phyloP scores from a whole-genome alignment of 805 yeast species.

The Metschnikowia peoriensis region DNA sequence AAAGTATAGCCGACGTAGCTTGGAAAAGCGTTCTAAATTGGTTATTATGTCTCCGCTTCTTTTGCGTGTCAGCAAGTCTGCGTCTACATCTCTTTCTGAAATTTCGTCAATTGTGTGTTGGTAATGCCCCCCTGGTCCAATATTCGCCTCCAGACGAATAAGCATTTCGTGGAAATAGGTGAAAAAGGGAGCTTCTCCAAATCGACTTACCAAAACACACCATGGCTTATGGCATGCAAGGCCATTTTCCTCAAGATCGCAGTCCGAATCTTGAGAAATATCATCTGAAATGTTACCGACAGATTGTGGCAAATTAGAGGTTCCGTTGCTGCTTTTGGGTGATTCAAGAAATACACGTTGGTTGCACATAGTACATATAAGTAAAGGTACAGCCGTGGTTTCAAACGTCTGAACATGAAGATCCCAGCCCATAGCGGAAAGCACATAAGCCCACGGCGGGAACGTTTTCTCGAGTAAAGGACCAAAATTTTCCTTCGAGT shows the following conservation, averaged over 20 bases:
- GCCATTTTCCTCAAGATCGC: background rate
- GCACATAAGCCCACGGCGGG: slow-evolving; percentile 33
- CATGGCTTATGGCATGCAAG: slow-evolving; percentile 32
- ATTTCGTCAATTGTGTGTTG: slow-evolving; percentile 15
- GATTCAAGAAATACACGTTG: slow-evolving; percentile 26
- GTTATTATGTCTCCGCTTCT: slow-evolving; percentile 30
- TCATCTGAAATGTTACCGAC: background rate
- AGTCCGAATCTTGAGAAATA: background rate
- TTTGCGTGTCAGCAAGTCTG: slow-evolving; percentile 16
- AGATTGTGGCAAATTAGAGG: background rate
- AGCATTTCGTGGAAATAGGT: slow-evolving; percentile 27
- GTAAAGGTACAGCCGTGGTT: slow-evolving; percentile 25
- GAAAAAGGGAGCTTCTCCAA: slow-evolving; percentile 15
- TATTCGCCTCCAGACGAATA: slow-evolving; percentile 19
- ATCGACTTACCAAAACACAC: slow-evolving; percentile 28
- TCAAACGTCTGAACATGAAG: slow-evolving; percentile 31
- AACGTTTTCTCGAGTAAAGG: slow-evolving; percentile 20
- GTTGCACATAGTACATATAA: slow-evolving; percentile 39
- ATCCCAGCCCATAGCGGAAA: slow-evolving; percentile 41
- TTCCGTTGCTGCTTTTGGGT: background rate
- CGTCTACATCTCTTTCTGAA: slow-evolving; percentile 12
- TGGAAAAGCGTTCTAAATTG: slow-evolving; percentile 31
- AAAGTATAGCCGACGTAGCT: slow-evolving; percentile 36
- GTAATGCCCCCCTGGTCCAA: slow-evolving; percentile 29
- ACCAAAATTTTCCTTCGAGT: slow-evolving; percentile 36